Evolutionary conservation across 1,284 basidiomycete genomes (phyloP).

Genomic region (Uromyces viciae-fabae): DNA sequence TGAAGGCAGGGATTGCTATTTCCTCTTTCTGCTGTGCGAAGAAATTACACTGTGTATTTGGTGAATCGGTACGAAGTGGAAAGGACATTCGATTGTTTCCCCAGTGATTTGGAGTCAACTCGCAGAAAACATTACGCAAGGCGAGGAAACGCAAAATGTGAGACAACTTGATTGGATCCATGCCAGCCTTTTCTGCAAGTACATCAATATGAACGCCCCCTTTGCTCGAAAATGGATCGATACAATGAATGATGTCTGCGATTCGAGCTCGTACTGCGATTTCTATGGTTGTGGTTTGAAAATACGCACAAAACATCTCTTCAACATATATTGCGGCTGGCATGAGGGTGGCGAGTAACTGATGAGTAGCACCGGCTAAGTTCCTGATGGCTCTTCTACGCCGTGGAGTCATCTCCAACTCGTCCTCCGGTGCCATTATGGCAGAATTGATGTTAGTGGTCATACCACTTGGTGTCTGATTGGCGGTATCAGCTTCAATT

Average conservation of each 20-base stretch:
- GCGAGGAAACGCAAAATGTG: slow-evolving; percentile 26
- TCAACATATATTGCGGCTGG: background rate
- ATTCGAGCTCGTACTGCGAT: background rate
- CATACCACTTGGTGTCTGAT: slow-evolving; percentile 1
- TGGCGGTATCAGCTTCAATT: slow-evolving; percentile 9
- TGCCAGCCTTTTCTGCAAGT: background rate
- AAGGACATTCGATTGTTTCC: slow-evolving; percentile 10
- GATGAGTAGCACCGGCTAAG: slow-evolving; percentile 10
- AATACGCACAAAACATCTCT: background rate
- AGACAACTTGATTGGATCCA: slow-evolving; percentile 4
- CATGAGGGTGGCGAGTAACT: background rate
- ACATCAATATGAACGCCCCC: slow-evolving; percentile 10
- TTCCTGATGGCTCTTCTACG: background rate
- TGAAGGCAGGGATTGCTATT: background rate
- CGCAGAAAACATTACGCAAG: slow-evolving; percentile 18
- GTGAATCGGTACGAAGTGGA: background rate
- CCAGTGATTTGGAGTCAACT: slow-evolving; percentile 6
- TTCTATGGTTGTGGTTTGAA: background rate
- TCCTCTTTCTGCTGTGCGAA: background rate
- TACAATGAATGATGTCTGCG: background rate
- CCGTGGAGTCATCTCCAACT: background rate
- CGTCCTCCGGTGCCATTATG: background rate
- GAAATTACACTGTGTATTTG: background rate
- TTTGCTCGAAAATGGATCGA: background rate
- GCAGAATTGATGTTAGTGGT: slow-evolving; percentile 4